Evolutionary conservation across 2,329 filamentous ascomycete genomes (phyloP).

Genomic region (Aspergillaceae sp.): DNA sequence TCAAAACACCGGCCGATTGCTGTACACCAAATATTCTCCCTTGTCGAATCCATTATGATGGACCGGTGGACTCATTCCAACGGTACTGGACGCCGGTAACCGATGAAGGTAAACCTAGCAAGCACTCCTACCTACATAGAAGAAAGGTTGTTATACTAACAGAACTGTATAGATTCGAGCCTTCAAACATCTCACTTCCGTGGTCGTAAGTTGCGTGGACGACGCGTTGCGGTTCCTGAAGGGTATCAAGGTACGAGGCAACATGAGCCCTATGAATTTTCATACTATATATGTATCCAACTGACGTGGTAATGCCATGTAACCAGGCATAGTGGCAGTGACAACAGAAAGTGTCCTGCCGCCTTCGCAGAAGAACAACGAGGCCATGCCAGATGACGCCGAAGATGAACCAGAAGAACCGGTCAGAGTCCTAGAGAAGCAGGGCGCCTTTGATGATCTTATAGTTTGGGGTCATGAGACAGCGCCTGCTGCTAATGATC

Average conservation of each 20-base stretch:
- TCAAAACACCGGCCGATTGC: constrained; percentile 21
- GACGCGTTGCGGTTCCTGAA: constrained; percentile 57
- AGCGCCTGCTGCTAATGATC: constrained; percentile 55
- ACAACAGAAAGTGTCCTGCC: constrained; percentile 34
- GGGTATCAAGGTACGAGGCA: constrained; percentile 51
- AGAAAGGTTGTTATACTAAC: not conserved
- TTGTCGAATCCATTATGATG: constrained; percentile 70
- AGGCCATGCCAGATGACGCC: constrained; percentile 39
- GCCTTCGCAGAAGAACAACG: constrained; percentile 21
- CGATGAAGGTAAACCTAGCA: constrained; percentile 28
- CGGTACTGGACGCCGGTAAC: constrained; percentile 62
- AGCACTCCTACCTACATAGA: not conserved
- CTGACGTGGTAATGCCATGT: not conserved
- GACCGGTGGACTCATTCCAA: constrained; percentile 54
- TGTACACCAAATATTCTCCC: constrained; percentile 65
- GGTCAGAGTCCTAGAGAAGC: constrained; percentile 51
- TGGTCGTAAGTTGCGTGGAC: constrained; percentile 69
- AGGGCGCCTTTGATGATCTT: constrained; percentile 63
- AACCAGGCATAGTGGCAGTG: constrained; percentile 50
- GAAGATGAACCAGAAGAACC: constrained; percentile 41
- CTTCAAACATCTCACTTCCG: constrained; percentile 60
- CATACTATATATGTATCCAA: too few species aligned
- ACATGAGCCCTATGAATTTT: too few species aligned
- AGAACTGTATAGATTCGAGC: constrained; percentile 12
- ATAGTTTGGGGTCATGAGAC: constrained; percentile 78